Evolutionary conservation across 2,329 filamentous ascomycete genomes (phyloP), one percentile per base, ranked within the genome.

Genomic region (Mycogone perniciosa): DNA sequence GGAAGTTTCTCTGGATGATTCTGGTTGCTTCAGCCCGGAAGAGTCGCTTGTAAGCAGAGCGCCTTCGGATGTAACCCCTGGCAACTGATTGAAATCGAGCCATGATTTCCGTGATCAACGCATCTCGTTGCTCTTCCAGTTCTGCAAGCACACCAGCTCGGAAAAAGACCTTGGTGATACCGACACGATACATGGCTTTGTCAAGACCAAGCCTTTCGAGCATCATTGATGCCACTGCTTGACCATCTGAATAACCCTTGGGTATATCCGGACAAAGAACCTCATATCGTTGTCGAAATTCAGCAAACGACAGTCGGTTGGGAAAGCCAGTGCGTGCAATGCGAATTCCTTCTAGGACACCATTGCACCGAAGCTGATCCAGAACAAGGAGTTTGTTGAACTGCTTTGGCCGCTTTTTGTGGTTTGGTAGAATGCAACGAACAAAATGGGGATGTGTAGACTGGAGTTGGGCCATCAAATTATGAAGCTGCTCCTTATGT

Each of bases 361-460:
- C 93, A 66, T 99, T 99, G 71, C 93, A 99, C 47, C 93, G 84
- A n/a, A 99, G 75, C 67, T 99, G 95, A 62, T 99, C 93, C 5
- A 99, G 78, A 2, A 99, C 95, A n/a, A 99, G 80, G 2, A 90
- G 82, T 3, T 88, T 89, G 63, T 87, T 88, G 68, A 97, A 89
- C 64, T 91, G 87, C 69, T 99, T 99, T 0, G 93, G 89, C 27
- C 85, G 81, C 71, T 99, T 99, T 71, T 96, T 96, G 75, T 99
- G 93, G 64, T 99, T 99, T 4, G 93, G 95, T 53, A 99, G 77
- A 55, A 99, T 99, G 65, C 93, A 99, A 43, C 93, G 88, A 31
- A 99, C 93, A 65, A 99, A 99, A 68, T 99, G 93, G 52, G 95
- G 95, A 66, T 99, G 93, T 0, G 93, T 99, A 0, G 88, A 95